Evolutionary conservation across 345 rosid genomes (phyloP).

Genomic region (Sapria himalayana): DNA sequence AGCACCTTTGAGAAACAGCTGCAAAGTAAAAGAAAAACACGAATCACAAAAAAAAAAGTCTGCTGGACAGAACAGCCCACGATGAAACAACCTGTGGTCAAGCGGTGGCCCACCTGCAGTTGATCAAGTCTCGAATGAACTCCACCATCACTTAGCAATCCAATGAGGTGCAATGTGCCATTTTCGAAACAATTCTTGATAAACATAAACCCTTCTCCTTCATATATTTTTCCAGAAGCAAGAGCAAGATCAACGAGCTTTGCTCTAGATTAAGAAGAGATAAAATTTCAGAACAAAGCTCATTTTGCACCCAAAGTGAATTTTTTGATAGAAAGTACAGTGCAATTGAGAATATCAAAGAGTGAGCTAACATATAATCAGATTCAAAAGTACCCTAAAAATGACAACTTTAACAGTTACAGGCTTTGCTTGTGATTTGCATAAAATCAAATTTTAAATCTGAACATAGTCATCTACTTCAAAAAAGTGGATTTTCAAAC

Average conservation of each 20-base stretch:
- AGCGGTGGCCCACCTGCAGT: constrained; percentile 27
- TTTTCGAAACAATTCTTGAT: constrained; percentile 32
- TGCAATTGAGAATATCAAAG: too few relatives aligned
- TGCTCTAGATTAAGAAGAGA: constrained; percentile 28
- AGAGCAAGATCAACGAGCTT: constrained; percentile 86
- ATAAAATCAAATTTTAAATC: too few relatives aligned
- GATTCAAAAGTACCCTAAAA: too few relatives aligned
- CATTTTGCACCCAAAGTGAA: too few relatives aligned
- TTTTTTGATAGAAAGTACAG: too few relatives aligned
- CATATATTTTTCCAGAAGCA: constrained; percentile 72
- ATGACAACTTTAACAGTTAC: too few relatives aligned
- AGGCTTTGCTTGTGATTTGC: too few relatives aligned
- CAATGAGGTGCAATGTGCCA: constrained; percentile 69
- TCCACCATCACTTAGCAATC: constrained; percentile 88
- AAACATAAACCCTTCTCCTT: constrained; percentile 72
- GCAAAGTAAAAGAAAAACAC: constrained; percentile 7
- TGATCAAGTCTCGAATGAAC: constrained; percentile 95
- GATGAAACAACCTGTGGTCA: neutral
- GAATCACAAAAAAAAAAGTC: neutral
- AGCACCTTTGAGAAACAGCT: constrained; percentile 77
- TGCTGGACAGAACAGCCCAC: neutral
- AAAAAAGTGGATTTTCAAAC: too few relatives aligned
- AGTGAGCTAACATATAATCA: too few relatives aligned
- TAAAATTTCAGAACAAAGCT: constrained; percentile 3
- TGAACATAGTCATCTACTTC: too few relatives aligned